Conservation (phyloP, 345 rosid genomes). For the Lagerstroemia speciosa region DNA sequence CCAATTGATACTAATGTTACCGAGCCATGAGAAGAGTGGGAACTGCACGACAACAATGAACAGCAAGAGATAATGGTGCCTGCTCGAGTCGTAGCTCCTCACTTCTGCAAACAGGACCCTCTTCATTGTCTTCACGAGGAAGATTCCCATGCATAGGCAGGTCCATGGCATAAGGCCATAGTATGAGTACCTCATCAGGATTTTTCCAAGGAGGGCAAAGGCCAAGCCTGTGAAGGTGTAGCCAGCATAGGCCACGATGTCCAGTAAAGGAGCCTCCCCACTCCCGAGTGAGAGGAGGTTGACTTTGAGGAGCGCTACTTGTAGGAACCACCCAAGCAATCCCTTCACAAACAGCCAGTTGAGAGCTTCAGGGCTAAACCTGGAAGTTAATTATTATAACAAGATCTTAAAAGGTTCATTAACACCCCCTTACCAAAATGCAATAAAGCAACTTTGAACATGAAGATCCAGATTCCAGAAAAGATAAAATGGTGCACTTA, state of each 20-base stretch:
- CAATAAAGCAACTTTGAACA: not conserved
- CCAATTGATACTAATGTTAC: slow-evolving; percentile 87
- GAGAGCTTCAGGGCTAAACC: slow-evolving; percentile 91
- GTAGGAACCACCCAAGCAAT: slow-evolving; percentile 79
- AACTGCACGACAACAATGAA: slow-evolving; percentile 83
- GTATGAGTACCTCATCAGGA: slow-evolving; percentile 60
- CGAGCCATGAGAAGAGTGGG: slow-evolving; percentile 87
- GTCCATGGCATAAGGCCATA: slow-evolving; percentile 76
- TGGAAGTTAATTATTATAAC: slow-evolving; percentile 14
- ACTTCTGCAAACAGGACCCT: slow-evolving; percentile 85
- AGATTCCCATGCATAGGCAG: slow-evolving; percentile 75
- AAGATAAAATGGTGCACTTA: slow-evolving; percentile 34
- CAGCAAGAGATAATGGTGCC: slow-evolving; percentile 80
- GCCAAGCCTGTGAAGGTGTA: slow-evolving; percentile 78
- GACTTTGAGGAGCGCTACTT: slow-evolving; percentile 74
- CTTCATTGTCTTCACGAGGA: slow-evolving; percentile 94
- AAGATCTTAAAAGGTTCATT: not conserved
- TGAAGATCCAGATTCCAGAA: not conserved
- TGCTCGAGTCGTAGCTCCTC: slow-evolving; percentile 81
- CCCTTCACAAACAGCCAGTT: slow-evolving; percentile 92
- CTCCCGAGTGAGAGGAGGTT: slow-evolving; percentile 75
- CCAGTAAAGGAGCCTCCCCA: slow-evolving; percentile 88
- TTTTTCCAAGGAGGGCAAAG: slow-evolving; percentile 68
- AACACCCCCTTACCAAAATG: too few relatives aligned
- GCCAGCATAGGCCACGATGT: slow-evolving; percentile 83